Evolutionary conservation across 495 filamentous ascomycete species (phyloP).

Genomic region (Mycothermus thermophilus): DNA sequence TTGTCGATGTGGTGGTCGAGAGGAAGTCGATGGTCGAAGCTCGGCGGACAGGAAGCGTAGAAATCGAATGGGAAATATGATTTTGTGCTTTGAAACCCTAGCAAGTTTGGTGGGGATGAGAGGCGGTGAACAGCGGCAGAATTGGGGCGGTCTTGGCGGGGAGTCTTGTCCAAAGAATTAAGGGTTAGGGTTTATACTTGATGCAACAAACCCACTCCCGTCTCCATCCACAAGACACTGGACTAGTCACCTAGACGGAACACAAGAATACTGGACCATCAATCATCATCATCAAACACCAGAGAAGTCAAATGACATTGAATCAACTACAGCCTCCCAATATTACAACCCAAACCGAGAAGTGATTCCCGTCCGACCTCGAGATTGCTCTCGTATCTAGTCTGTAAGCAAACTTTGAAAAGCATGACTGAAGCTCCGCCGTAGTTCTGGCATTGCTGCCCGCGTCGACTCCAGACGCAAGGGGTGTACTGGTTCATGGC

Average conservation of each 20-base stretch:
- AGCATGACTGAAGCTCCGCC: too few relatives aligned
- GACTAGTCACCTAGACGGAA: neutral
- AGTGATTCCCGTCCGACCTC: conserved; percentile 1
- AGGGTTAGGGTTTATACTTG: conserved; percentile 8
- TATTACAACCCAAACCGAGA: neutral
- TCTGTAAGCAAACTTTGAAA: conserved; percentile 6
- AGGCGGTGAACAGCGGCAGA: conserved; percentile 13
- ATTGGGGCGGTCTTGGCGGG: conserved; percentile 7
- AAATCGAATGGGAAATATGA: conserved; percentile 14
- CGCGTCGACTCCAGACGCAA: too few relatives aligned
- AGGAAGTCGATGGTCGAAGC: conserved; percentile 13
- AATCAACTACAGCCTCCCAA: neutral
- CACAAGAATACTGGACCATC: neutral
- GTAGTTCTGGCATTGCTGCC: too few relatives aligned
- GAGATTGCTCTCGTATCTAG: conserved; percentile 19
- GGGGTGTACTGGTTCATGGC: too few relatives aligned
- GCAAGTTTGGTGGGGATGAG: conserved; percentile 11
- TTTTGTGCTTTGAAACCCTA: conserved; percentile 25
- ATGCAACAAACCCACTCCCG: neutral
- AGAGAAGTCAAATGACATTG: neutral
- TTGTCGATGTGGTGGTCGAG: conserved; percentile 21
- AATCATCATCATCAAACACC: neutral
- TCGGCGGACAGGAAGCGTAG: conserved; percentile 9
- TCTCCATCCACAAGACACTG: neutral
- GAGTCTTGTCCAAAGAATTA: too few relatives aligned